Evolutionary conservation across 1,284 basidiomycete species (phyloP).

Genomic region (Malassezia yamatoensis): DNA sequence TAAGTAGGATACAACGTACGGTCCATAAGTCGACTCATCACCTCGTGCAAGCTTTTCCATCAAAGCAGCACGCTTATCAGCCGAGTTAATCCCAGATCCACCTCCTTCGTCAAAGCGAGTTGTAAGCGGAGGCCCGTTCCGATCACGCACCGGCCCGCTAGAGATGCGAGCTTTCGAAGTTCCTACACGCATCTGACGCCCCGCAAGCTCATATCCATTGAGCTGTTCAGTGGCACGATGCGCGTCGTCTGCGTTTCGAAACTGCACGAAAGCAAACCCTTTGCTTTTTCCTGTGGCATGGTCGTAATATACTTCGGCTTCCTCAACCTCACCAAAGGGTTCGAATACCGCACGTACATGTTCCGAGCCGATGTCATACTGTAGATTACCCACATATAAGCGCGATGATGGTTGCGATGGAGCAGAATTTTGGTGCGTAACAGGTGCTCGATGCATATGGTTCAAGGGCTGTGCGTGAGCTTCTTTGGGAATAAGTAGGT

Average conservation of each 20-base stretch:
- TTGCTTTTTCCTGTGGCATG: conserved; percentile 82
- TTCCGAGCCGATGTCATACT: conserved; percentile 88
- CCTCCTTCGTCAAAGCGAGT: conserved; percentile 42
- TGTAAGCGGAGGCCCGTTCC: conserved; percentile 19
- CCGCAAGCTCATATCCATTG: conserved; percentile 95
- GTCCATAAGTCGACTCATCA: conserved; percentile 12
- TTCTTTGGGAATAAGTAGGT: background rate
- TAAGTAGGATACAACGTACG: background rate
- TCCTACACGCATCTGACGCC: conserved; percentile 56
- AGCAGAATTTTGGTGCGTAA: conserved; percentile 40
- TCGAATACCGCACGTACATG: conserved; percentile 98
- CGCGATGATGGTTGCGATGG: conserved; percentile 54
- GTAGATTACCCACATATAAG: conserved; percentile 89
- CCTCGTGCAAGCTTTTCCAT: conserved; percentile 45
- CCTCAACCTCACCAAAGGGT: conserved; percentile 92
- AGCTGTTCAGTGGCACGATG: conserved; percentile 94
- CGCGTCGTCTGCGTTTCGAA: conserved; percentile 77
- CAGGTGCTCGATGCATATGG: background rate
- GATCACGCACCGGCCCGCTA: background rate
- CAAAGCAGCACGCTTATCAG: conserved; percentile 30
- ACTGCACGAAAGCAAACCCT: conserved; percentile 94
- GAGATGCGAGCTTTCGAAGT: conserved; percentile 16
- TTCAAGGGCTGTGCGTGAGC: conserved; percentile 7
- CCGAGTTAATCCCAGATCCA: conserved; percentile 35
- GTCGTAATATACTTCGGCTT: conserved; percentile 93